Evolutionary conservation across 2,329 filamentous ascomycete species (phyloP).

Genomic region (Leptosphaerulina australis): DNA sequence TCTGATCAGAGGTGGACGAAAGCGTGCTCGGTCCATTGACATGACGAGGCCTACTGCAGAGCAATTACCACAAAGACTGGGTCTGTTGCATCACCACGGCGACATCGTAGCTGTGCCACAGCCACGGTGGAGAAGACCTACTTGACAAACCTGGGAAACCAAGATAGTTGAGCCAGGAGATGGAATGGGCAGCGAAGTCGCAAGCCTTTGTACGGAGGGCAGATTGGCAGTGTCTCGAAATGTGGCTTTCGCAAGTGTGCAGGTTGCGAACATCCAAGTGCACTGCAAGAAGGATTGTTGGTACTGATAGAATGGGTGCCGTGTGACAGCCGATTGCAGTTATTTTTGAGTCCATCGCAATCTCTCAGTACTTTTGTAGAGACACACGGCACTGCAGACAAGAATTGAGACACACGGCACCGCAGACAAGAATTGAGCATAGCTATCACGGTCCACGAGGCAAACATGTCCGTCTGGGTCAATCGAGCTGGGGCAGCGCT

Average conservation of each 20-base stretch:
- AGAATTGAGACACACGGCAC: too few species aligned
- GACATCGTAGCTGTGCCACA: slow-evolving; percentile 5
- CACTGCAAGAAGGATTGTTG: background rate
- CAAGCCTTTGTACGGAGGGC: background rate
- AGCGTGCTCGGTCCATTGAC: background rate
- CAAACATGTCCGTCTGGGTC: background rate
- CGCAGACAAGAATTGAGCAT: background rate
- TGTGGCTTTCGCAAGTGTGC: background rate
- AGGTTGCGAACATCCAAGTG: background rate
- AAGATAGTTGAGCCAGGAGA: slow-evolving; percentile 3
- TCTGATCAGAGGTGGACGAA: background rate
- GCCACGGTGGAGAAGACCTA: background rate
- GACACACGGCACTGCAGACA: too few species aligned
- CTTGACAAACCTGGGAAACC: background rate
- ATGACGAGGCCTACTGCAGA: slow-evolving; percentile 2
- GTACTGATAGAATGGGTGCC: background rate
- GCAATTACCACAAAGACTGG: slow-evolving; percentile 8
- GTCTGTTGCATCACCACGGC: background rate
- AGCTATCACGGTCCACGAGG: background rate
- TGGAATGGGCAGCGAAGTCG: background rate
- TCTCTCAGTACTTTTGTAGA: too few species aligned
- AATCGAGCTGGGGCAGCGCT: background rate
- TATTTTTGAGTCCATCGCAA: background rate
- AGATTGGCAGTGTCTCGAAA: background rate
- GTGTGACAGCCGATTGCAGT: background rate